phyloP scores from a whole-genome alignment of 2,329 filamentous ascomycete genomes.

The Monosporascus sp. region DNA sequence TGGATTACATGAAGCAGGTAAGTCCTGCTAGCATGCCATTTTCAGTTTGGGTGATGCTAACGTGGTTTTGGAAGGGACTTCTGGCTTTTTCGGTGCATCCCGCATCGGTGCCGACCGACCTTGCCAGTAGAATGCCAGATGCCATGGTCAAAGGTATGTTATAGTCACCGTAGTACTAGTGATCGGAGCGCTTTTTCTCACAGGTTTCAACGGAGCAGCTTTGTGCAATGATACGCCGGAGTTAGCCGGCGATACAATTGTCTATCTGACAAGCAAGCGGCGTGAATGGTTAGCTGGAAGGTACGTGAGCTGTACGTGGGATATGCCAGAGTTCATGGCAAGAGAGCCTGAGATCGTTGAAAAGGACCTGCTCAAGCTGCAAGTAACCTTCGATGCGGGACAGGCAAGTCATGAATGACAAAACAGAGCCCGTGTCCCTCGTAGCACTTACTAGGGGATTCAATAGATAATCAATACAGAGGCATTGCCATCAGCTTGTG shows the following conservation, averaged over 20 bases:
- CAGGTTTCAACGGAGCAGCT: no score
- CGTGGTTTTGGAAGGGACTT: slow-evolving; percentile 10
- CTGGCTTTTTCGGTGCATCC: slow-evolving; percentile 15
- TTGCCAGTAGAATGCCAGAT: no score
- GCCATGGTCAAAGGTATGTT: no score
- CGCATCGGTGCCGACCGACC: no score
- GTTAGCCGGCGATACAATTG: slow-evolving; percentile 36
- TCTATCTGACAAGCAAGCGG: slow-evolving; percentile 34
- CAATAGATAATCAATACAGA: no score
- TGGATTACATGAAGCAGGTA: slow-evolving; percentile 39
- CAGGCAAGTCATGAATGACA: no score
- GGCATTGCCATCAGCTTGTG: no score
- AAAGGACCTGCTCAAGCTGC: slow-evolving; percentile 26
- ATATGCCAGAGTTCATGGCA: slow-evolving; percentile 37
- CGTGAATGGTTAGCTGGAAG: slow-evolving; percentile 39
- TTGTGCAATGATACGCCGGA: slow-evolving; percentile 20
- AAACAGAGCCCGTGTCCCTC: no score
- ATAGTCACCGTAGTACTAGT: no score
- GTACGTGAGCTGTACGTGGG: slow-evolving; percentile 40
- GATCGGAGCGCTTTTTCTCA: no score
- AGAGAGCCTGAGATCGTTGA: slow-evolving; percentile 37
- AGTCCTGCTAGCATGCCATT: slow-evolving; percentile 22
- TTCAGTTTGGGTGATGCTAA: slow-evolving; percentile 25
- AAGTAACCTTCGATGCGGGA: no score
- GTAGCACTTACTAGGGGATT: no score